Evolutionary conservation across 1,284 basidiomycete genomes (phyloP).

Genomic region (Ganoderma lingzhi): DNA sequence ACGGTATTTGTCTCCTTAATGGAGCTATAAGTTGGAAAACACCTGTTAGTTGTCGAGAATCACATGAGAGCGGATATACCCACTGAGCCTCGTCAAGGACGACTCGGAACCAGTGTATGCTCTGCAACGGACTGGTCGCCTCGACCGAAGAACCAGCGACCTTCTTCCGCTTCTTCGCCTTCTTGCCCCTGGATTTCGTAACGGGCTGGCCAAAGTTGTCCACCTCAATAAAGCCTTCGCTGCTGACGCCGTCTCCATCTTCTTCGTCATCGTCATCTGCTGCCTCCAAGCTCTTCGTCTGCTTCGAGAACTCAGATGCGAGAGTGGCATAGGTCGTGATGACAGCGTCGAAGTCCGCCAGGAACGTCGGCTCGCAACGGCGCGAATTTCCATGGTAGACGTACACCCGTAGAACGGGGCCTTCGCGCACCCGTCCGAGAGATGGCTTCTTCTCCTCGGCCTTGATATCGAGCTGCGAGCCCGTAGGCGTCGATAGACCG

Average conservation of each 20-base stretch:
- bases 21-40: conserved; percentile 60
- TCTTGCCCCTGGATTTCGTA: conserved; percentile 65
- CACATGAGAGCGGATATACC: conserved; percentile 44
- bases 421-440: conserved; percentile 48
- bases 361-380: conserved; percentile 83
- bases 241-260: conserved; percentile 58
- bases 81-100: conserved; percentile 99
- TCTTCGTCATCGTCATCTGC: conserved; percentile 77
- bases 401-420: conserved; percentile 81
- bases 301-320: conserved; percentile 94
- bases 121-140: conserved; percentile 88
- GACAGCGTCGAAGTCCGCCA: conserved; percentile 96
- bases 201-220: conserved; percentile 76
- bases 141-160: conserved; percentile 55
- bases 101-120: conserved; percentile 97
- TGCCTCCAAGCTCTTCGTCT: conserved; percentile 68
- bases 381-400: conserved; percentile 95
- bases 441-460: conserved; percentile 46
- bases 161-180: conserved; percentile 78
- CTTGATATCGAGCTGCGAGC: conserved; percentile 44
- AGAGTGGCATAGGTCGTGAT: conserved; percentile 98
- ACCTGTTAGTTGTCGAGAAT: conserved; percentile 9
- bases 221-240: conserved; percentile 70
- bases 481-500: conserved; percentile 36
- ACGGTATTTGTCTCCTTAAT: conserved; percentile 98